Evolutionary conservation across 345 rosid species (phyloP).

Genomic region (Draba incana): DNA sequence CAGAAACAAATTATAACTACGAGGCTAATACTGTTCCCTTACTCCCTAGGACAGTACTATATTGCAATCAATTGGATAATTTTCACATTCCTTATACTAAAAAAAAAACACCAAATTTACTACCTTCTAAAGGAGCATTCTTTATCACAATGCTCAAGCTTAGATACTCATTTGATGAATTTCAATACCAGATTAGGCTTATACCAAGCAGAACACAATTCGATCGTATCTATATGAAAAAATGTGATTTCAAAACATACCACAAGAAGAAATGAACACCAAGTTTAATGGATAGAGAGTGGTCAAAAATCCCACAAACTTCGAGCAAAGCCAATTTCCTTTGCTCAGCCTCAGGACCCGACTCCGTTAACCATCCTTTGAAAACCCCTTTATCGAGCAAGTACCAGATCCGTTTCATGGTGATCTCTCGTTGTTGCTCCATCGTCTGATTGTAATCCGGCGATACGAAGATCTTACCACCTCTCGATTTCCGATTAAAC

Average conservation of each 20-base stretch:
- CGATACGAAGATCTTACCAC: constrained; percentile 66
- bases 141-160: neutral
- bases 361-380: constrained; percentile 70
- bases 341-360: constrained; percentile 61
- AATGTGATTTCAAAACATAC: constrained; percentile 39
- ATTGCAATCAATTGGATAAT: too few species aligned
- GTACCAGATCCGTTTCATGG: constrained; percentile 65
- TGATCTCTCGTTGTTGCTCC: constrained; percentile 94
- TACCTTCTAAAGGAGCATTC: too few species aligned
- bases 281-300: constrained; percentile 65
- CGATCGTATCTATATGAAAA: too few species aligned
- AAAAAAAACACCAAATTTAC: too few species aligned
- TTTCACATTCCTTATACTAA: too few species aligned
- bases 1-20: constrained; percentile 35
- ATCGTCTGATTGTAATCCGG: constrained; percentile 87
- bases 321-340: constrained; percentile 65
- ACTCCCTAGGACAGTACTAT: neutral
- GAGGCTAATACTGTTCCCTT: constrained; percentile 11
- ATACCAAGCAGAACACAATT: too few species aligned
- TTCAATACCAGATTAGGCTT: neutral
- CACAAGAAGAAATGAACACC: constrained; percentile 91
- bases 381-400: constrained; percentile 68
- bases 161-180: neutral
- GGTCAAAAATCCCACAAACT: constrained; percentile 62
- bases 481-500: constrained; percentile 70